Percentiles rank a stretch among this genome's conserved stretches.
These are phyloP conservation scores for Quillaja saponaria DNA, from an alignment of 306 rosid genomes.

Conservation along the genomic window DNA sequence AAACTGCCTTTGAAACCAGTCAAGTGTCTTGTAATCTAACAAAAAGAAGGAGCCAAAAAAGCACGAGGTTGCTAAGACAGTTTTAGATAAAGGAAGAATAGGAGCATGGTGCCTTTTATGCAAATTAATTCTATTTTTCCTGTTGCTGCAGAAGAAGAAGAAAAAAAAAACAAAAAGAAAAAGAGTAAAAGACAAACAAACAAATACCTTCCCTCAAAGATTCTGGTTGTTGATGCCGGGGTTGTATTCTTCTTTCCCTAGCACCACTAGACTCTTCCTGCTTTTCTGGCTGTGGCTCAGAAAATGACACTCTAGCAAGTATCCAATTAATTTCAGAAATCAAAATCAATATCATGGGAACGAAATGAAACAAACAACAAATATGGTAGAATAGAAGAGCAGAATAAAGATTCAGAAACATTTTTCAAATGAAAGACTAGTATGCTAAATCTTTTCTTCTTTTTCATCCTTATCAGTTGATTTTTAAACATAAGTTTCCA, in stretches of 20 bases:
- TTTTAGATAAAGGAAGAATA: too few relatives aligned
- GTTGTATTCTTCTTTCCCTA: constrained; percentile 12
- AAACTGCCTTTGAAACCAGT: constrained; percentile 25
- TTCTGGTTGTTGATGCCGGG: constrained; percentile 19
- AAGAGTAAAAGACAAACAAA: neutral
- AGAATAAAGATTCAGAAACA: too few relatives aligned
- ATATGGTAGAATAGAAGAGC: neutral
- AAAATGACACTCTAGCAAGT: constrained; percentile 43
- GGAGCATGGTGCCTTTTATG: neutral
- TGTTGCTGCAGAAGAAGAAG: neutral
- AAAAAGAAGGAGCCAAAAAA: neutral
- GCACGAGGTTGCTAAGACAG: too few relatives aligned
- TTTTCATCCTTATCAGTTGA: too few relatives aligned
- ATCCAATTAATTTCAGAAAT: neutral
- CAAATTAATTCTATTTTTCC: neutral
- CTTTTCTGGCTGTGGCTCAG: constrained; percentile 32
- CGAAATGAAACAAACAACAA: constrained; percentile 5
- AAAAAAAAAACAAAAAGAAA: neutral
- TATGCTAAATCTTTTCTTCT: too few relatives aligned
- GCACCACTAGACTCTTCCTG: constrained; percentile 26
- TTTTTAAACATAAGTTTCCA: too few relatives aligned
- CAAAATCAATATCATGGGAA: neutral
- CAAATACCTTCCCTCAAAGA: constrained; percentile 32
- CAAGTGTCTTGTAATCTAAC: constrained; percentile 26
- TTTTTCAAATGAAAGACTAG: neutral